A percentile compares a stretch with the other conserved stretches of the same genome.
Conservation (phyloP, 2,329 filamentous ascomycete species). For the Calonectria hawksworthii region DNA sequence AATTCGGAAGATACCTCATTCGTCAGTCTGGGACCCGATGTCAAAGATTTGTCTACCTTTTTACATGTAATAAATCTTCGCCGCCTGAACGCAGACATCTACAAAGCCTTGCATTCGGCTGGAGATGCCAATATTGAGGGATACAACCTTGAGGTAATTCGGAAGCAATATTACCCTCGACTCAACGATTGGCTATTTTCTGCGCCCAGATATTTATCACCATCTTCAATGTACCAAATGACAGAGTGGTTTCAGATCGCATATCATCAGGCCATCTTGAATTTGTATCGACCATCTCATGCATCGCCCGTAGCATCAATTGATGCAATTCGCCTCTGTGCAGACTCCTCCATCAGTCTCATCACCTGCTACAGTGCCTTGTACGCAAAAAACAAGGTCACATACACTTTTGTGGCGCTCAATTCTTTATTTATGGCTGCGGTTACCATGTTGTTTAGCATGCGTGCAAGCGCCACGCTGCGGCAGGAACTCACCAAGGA, state of each 20-base stretch:
- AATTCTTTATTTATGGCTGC: constrained; percentile 41
- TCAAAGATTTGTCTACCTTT: constrained; percentile 41
- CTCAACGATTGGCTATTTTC: constrained; percentile 41
- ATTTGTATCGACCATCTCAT: constrained; percentile 39
- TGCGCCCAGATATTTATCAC: constrained; percentile 37
- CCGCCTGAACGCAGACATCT: constrained; percentile 37
- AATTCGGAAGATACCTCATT: constrained; percentile 31
- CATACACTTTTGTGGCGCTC: constrained; percentile 36
- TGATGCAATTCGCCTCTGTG: constrained; percentile 39
- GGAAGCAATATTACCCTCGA: constrained; percentile 38
- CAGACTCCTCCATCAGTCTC: constrained; percentile 41
- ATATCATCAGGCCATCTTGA: constrained; percentile 42
- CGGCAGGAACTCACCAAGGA: constrained; percentile 36
- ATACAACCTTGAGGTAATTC: constrained; percentile 34
- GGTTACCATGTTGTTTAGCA: constrained; percentile 40
- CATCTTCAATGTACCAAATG: constrained; percentile 42
- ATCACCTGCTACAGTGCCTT: constrained; percentile 42
- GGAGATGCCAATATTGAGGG: constrained; percentile 33
- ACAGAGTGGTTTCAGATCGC: constrained; percentile 44
- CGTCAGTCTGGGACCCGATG: constrained; percentile 31
- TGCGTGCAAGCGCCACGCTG: constrained; percentile 34
- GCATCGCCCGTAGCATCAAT: constrained; percentile 40
- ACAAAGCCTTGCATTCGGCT: constrained; percentile 39
- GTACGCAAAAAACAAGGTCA: constrained; percentile 42
- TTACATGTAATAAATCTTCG: constrained; percentile 38